A percentile compares a stretch with the other conserved stretches of the same genome.
phyloP scores from a whole-genome alignment of 192 early-diverging fungal species.

The Glomus cerebriforme region DNA sequence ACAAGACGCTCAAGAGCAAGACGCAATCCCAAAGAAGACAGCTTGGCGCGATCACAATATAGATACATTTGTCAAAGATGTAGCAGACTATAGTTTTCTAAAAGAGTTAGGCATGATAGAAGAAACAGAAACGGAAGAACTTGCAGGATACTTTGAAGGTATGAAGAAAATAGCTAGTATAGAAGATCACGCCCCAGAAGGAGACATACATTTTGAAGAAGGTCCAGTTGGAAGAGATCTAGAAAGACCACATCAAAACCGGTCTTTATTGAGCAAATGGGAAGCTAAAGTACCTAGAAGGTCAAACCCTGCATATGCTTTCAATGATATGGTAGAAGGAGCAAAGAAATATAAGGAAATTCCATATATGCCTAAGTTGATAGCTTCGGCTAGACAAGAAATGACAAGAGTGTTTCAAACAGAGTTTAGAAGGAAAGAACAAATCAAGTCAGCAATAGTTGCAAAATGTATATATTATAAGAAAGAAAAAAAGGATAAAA shows the following conservation, averaged over 20 bases:
- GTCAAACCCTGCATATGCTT: conserved; percentile 4
- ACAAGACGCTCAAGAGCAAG: too few relatives aligned
- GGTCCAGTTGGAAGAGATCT: too few relatives aligned
- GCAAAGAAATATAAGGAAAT: not conserved
- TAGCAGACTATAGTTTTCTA: too few relatives aligned
- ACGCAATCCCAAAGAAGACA: too few relatives aligned
- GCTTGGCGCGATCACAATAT: too few relatives aligned
- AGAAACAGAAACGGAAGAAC: too few relatives aligned
- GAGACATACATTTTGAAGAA: too few relatives aligned
- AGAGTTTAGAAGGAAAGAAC: not conserved
- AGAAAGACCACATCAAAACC: not conserved
- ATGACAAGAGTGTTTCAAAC: not conserved
- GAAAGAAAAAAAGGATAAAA: not conserved
- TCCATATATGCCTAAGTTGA: not conserved
- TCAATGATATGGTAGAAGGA: not conserved
- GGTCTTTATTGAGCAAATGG: not conserved
- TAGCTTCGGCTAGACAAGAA: not conserved
- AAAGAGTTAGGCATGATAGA: too few relatives aligned
- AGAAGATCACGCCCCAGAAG: too few relatives aligned
- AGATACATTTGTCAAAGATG: too few relatives aligned
- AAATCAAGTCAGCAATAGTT: not conserved
- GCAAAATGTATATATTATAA: not conserved
- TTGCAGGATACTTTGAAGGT: too few relatives aligned
- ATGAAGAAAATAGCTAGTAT: too few relatives aligned
- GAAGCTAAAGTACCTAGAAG: not conserved